Base-by-base conservation (phyloP, 2,329 filamentous ascomycete species). In the Pezicula rhizophila region DNA sequence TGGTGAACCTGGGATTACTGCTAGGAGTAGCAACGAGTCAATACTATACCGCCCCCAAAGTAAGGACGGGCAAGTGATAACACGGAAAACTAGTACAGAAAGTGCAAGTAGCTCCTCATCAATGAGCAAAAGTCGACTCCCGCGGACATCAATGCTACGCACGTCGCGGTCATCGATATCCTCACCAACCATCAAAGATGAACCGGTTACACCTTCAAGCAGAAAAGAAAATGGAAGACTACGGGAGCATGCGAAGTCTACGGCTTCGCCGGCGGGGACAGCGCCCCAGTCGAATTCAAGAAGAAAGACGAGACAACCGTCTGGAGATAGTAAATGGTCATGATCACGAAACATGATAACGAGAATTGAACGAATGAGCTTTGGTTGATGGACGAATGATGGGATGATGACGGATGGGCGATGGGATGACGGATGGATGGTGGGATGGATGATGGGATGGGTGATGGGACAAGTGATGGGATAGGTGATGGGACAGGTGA, bases 21-120 rank as follows among this genome's bases (percentile, higher is more conserved):
- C 71, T 15, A 64, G 73, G 43, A 74, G 69, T 53, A 70, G 68
- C 42, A 72, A 73, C 18, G 59, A 61, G 18, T 54, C 58, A 5
- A 54, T 62, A 2, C 47, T 60, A 1, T 63, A 62, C 49, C 54
- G 61, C 15, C 61, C 63, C 14, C 51, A 52, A 45, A 63, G 60
- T 41, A 54, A 59, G 49, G 61, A 64, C 42, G 28, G 57, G 53
- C 52, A 53, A 3, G 49, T 55, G 26, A 50, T 59, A 14, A 42
- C 52, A 37, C 49, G 62, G 39, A 57, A 57, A 43, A 51, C 57
- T 7, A 65, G 62, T 41, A 56, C 53, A 5, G 63, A 65, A 15
- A 46, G 57, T 10, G 35, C 51, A 4, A 56, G 47, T 35, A 50
- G 51, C n/a, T 41, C 47, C 41, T 41, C 56, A 25, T 50, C 55